phyloP scores from a whole-genome alignment of 306 rosid genomes.

The Senna siamea region DNA sequence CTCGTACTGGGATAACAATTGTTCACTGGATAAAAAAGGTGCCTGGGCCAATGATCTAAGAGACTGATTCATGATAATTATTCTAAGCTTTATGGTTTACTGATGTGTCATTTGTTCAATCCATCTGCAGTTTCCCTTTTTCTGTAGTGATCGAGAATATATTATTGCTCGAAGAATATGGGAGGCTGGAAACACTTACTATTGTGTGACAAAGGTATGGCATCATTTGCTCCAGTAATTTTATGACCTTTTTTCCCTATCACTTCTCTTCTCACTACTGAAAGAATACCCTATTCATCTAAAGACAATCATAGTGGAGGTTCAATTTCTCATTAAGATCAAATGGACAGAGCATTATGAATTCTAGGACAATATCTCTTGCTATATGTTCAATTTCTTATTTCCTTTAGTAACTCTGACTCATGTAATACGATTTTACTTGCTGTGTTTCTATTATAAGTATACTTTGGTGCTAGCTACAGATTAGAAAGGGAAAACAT shows the following conservation, averaged over 20 bases:
- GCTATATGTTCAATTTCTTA: not conserved
- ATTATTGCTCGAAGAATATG: slow-evolving; percentile 95
- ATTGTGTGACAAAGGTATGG: slow-evolving; percentile 92
- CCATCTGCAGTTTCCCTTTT: slow-evolving; percentile 85
- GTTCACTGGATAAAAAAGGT: slow-evolving; percentile 99
- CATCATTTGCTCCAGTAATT: slow-evolving; percentile 1
- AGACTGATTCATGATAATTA: slow-evolving; percentile 10
- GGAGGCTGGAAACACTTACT: slow-evolving; percentile 88
- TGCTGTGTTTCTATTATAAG: not conserved
- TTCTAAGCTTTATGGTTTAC: slow-evolving; percentile 28
- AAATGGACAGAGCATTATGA: slow-evolving; percentile 16
- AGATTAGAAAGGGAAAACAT: not conserved
- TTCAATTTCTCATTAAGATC: slow-evolving; percentile 24
- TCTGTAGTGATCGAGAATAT: slow-evolving; percentile 99
- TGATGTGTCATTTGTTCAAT: slow-evolving; percentile 36
- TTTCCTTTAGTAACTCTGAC: not conserved
- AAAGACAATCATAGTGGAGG: not conserved
- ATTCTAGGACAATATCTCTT: not conserved
- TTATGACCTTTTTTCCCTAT: slow-evolving; percentile 23
- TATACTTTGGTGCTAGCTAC: not conserved
- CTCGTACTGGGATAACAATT: slow-evolving; percentile 67
- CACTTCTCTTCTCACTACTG: not conserved
- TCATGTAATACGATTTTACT: no score
- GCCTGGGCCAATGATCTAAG: slow-evolving; percentile 36
- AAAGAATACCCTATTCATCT: slow-evolving; percentile 9